Evolutionary conservation across 2,329 filamentous ascomycete species (phyloP), one percentile per base, ranked within the genome.

Genomic region (Berkeleyomyces rouxiae): DNA sequence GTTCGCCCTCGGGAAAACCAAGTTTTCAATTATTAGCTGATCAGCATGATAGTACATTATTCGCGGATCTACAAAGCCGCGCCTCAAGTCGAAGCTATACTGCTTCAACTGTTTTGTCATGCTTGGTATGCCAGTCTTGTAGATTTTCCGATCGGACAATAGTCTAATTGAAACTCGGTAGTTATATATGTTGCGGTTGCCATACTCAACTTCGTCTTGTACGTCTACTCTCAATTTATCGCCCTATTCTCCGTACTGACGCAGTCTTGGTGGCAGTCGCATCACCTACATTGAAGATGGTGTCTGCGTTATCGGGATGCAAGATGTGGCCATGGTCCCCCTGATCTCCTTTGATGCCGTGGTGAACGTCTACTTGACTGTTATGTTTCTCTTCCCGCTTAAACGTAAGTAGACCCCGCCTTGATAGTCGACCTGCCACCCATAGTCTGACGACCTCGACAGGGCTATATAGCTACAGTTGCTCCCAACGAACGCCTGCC

Each of bases 321-420:
- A 79, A 67, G 78, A 74, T 59, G 71, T 76, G 3, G 78, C 80
- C 3, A 80, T 85, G 75, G 77, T 85, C 37, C 81, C 82, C 0
- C 74, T 86, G 9, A 82, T 86, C 53, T 73, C 74, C 0, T 83
- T 84, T 66, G 83, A 86, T 66, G 72, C 82, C 10, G 66, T 83
- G 1, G 78, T 83, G 62, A 85, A 85, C 67, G 77, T 83, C 23
- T 85, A 85, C 66, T 73, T 86, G 0, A 86, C 82, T 1, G 73
- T 78, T 3, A 72, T 85, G n/a, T 85, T 86, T 69, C 71, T 86
- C 2, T 73, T 80, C n/a, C 82, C 82, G 2, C 69, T 86, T 1
- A 78, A 76, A 64, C 74, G 80, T 83, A 72, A 68, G 75, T 66
- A 10, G 1, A 39, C 16, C 23, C 9, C n/a, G 23, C 4, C 6